phyloP scores from a whole-genome alignment of 768 basidiomycete species.

The Candolleomyces eurysporus region DNA sequence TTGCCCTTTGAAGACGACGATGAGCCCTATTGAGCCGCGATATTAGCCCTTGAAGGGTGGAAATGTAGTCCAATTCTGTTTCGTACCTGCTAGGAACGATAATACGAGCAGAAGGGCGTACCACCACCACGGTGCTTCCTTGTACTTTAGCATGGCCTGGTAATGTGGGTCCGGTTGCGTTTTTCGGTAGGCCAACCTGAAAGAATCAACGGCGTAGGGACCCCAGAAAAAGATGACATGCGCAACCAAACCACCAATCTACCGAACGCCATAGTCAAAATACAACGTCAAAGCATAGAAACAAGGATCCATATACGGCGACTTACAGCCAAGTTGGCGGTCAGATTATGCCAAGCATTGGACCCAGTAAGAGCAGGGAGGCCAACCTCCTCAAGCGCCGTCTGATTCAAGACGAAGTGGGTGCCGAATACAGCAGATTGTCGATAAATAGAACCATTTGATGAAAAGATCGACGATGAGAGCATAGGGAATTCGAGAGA shows the following conservation, averaged over 20 bases:
- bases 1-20: conserved; percentile 56
- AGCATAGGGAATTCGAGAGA: conserved; percentile 58
- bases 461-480: conserved; percentile 55
- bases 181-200: conserved; percentile 46
- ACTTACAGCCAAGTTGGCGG: conserved; percentile 44
- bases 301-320: neutral
- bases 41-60: conserved; percentile 7
- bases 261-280: neutral
- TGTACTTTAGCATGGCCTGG: conserved; percentile 3
- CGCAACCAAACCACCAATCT: conserved; percentile 62
- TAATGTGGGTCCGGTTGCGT: conserved; percentile 19
- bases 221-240: conserved; percentile 57
- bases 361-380: conserved; percentile 51
- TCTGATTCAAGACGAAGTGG: conserved; percentile 51
- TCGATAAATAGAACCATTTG: conserved; percentile 54
- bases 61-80: neutral
- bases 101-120: conserved; percentile 47
- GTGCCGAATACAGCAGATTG: conserved; percentile 53
- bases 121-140: conserved; percentile 52
- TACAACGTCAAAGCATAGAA: neutral
- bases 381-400: conserved; percentile 50
- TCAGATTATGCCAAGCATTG: conserved; percentile 51
- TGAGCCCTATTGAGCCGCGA: conserved; percentile 27
- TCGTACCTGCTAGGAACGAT: conserved; percentile 54
- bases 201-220: conserved; percentile 47